Conservation (phyloP, 371 early-diverging fungal genomes). For the Dichotomocladium elegans region DNA sequence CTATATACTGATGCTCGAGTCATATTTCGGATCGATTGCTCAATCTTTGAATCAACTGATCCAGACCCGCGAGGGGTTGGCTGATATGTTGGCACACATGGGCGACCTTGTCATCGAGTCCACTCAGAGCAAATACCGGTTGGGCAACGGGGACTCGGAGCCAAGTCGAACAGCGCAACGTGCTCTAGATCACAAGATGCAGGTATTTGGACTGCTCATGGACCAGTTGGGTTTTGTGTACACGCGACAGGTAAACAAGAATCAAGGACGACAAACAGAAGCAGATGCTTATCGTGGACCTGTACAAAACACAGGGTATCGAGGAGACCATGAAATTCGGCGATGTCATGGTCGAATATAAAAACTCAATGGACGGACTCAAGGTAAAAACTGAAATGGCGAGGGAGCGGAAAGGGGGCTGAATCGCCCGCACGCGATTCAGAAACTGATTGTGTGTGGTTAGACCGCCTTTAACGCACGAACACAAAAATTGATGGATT, state of each 20-base stretch:
- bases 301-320: conserved; percentile 22
- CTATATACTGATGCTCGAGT: conserved; percentile 51
- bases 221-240: conserved; percentile 53
- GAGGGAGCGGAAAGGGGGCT: not conserved
- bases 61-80: conserved; percentile 50
- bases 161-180: conserved; percentile 47
- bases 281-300: not conserved
- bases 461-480: conserved; percentile 52
- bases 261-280: not conserved
- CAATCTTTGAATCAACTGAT: conserved; percentile 44
- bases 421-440: not conserved
- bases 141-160: conserved; percentile 48
- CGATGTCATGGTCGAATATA: conserved; percentile 58
- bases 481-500: conserved; percentile 52
- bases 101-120: conserved; percentile 60
- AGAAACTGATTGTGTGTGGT: not conserved
- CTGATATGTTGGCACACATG: conserved; percentile 45
- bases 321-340: conserved; percentile 52
- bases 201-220: conserved; percentile 54
- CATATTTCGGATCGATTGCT: conserved; percentile 47
- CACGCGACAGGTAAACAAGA: conserved; percentile 36
- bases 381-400: conserved; percentile 26
- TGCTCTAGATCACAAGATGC: conserved; percentile 53
- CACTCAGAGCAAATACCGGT: conserved; percentile 55
- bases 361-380: conserved; percentile 49